A percentile compares a stretch with the other conserved stretches of the same genome.
Evolutionary conservation across 1,284 basidiomycete species (phyloP).

Genomic region (Volvariella surrecta): DNA sequence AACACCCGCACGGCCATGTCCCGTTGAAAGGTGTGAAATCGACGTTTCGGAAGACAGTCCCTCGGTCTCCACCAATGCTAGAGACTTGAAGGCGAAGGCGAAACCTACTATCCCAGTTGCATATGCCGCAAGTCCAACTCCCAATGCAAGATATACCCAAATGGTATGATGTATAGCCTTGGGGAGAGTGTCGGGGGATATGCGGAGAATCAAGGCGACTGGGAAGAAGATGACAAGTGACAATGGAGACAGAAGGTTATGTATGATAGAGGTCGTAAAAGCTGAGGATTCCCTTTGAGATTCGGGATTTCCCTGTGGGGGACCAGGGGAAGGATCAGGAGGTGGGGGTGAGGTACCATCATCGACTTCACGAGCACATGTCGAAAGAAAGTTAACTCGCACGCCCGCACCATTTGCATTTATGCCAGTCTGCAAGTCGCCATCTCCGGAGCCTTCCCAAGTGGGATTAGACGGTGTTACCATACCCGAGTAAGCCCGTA

Average conservation of each 20-base stretch:
- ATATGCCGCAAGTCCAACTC: conserved; percentile 43
- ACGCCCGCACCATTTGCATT: conserved; percentile 62
- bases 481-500: conserved; percentile 57
- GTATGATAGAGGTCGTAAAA: conserved; percentile 47
- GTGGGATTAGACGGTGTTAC: conserved; percentile 41
- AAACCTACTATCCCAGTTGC: conserved; percentile 54
- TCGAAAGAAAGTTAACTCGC: conserved; percentile 44
- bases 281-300: background rate
- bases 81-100: conserved; percentile 52
- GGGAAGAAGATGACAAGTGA: conserved; percentile 53
- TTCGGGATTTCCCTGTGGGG: background rate
- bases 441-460: conserved; percentile 60
- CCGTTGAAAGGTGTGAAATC: conserved; percentile 37
- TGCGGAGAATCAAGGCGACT: conserved; percentile 44
- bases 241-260: conserved; percentile 58
- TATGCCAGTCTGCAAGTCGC: conserved; percentile 48
- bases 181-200: conserved; percentile 34
- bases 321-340: conserved; percentile 7
- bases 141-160: conserved; percentile 27
- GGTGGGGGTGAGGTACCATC: conserved; percentile 14
- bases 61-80: conserved; percentile 16
- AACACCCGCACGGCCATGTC: conserved; percentile 54
- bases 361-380: conserved; percentile 44
- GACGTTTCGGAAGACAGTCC: conserved; percentile 17
- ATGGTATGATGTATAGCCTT: conserved; percentile 16